Conservation (phyloP, 1,284 basidiomycete genomes). For the Fomitopsis palustris region DNA sequence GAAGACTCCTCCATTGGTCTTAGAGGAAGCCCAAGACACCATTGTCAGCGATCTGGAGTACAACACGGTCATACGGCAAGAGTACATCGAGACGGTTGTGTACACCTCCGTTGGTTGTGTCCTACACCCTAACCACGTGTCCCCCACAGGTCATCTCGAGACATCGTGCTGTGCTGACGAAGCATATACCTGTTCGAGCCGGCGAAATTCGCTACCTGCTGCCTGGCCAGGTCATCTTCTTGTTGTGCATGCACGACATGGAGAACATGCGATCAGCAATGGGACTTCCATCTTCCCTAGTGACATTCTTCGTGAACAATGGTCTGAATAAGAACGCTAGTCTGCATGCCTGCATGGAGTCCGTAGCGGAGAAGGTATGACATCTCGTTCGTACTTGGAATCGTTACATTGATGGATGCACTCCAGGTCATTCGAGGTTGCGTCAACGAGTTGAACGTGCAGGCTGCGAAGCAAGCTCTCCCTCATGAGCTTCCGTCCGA, state of each 20-base stretch:
- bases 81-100: constrained; percentile 76
- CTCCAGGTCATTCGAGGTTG: constrained; percentile 71
- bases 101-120: background rate
- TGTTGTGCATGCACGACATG: constrained; percentile 86
- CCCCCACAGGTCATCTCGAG: constrained; percentile 55
- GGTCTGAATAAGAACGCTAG: constrained; percentile 73
- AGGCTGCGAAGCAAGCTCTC: constrained; percentile 78
- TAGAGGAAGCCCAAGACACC: constrained; percentile 83
- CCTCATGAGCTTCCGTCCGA: constrained; percentile 74
- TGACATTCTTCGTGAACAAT: constrained; percentile 89
- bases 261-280: constrained; percentile 84
- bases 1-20: constrained; percentile 85
- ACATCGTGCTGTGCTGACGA: constrained; percentile 63
- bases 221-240: constrained; percentile 84
- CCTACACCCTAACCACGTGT: background rate
- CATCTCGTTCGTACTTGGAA: background rate
- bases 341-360: constrained; percentile 76
- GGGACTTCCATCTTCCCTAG: constrained; percentile 79
- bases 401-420: background rate
- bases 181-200: constrained; percentile 67
- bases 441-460: constrained; percentile 64
- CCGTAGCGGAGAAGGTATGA: constrained; percentile 81
- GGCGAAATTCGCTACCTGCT: constrained; percentile 77
- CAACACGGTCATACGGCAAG: constrained; percentile 88
- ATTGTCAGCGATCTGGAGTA: constrained; percentile 91